Conservation (phyloP, 1,284 basidiomycete species). For the Hortiboletus rubellus region DNA sequence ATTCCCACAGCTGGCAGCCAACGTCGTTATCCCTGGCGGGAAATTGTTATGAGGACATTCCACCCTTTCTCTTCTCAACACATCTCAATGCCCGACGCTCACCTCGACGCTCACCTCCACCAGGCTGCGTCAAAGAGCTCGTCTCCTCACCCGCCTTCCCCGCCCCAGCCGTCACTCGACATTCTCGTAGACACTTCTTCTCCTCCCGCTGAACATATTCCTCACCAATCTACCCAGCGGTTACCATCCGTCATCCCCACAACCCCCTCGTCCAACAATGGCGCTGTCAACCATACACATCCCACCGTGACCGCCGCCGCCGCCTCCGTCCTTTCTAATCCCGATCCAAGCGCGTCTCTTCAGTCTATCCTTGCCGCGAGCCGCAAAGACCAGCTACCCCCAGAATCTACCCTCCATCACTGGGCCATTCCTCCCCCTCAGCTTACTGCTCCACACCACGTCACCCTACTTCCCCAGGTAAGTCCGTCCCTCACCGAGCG, state of each 20-base stretch:
- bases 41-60: constrained; percentile 43
- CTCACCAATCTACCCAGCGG: constrained; percentile 31
- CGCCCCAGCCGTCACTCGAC: constrained; percentile 40
- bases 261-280: constrained; percentile 26
- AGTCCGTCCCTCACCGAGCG: constrained; percentile 30
- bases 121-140: constrained; percentile 38
- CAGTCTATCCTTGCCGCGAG: constrained; percentile 61
- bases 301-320: constrained; percentile 37
- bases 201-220: constrained; percentile 27
- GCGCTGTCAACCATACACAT: constrained; percentile 34
- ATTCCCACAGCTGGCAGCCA: constrained; percentile 43
- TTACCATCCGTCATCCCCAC: constrained; percentile 26
- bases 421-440: constrained; percentile 42
- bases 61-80: constrained; percentile 45
- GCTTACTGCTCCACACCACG: constrained; percentile 32
- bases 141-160: constrained; percentile 40
- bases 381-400: constrained; percentile 41
- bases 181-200: constrained; percentile 43
- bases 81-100: constrained; percentile 45
- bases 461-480: constrained; percentile 32
- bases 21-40: constrained; percentile 41
- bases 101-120: constrained; percentile 39
- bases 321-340: constrained; percentile 40
- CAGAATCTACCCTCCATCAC: constrained; percentile 40
- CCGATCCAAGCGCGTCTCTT: constrained; percentile 58